Evolutionary conservation across 140 eudicot genomes (phyloP), one percentile per base, ranked within the genome.

Genomic region (Stevia rebaudiana): DNA sequence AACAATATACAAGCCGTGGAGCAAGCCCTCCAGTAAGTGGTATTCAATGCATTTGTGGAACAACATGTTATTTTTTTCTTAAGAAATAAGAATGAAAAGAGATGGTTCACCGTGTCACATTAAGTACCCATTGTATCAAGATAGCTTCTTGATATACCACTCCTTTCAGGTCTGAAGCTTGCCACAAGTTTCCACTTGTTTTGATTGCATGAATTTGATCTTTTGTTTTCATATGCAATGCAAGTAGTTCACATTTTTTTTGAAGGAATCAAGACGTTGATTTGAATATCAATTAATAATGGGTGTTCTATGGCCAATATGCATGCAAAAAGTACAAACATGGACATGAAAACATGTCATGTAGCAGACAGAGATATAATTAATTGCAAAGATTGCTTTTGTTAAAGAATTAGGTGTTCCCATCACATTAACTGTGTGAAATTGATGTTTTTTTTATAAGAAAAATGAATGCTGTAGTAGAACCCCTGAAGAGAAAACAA

Each of bases 141-240:
- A 28, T 28, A 28, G 33, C 33, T 28, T 28, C 4, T 4, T 28
- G 4, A 28, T 28, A 4, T 28, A 28, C 33, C 33, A 28, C 4
- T 2, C 4, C 33, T 28, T 1, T 28, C 33, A 28, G 33, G 33
- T 28, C 33, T 28, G 33, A 28, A 28, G 33, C 33, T 28, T 28
- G 33, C 2, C 33, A 28, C 33, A 28, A 28, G 4, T 28, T 28
- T 4, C 33, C 4, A 28, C 4, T 4, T 4, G 4, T 28, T 28
- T 28, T 28, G 10, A 36, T 36, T 4, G 35, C 40, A 25, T 13
- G 17, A 16, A 19, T 43, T 44, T 19, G 33, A 12, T 51, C 8
- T 18, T 56, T 56, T 56, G 74, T 43, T 42, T 30, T 47, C 58
- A 56, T 69, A 56, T 25, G 74, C 58, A 30, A 56, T 25, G 74